Percentiles rank a stretch among this genome's conserved stretches.
Conservation (phyloP, 352 stramenopile genomes). For the Pythium monospermum region DNA sequence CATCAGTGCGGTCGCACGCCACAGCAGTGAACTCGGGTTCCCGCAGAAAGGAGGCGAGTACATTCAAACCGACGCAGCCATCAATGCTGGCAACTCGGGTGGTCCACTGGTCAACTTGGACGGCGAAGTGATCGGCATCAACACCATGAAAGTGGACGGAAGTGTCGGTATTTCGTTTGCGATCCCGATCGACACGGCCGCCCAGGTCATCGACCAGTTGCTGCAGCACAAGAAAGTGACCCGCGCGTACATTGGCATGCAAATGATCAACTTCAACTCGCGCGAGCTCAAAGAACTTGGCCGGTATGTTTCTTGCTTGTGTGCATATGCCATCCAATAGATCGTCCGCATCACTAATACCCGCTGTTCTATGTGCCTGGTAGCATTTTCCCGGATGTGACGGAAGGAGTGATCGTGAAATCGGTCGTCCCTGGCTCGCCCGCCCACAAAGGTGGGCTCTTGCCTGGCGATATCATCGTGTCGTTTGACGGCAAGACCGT, state of each 20-base stretch:
- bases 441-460: constrained; percentile 67
- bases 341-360: too few relatives aligned
- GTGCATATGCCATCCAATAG: too few relatives aligned
- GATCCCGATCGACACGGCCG: constrained; percentile 90
- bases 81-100: constrained; percentile 91
- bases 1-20: constrained; percentile 84
- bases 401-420: constrained; percentile 81
- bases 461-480: constrained; percentile 73
- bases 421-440: constrained; percentile 71
- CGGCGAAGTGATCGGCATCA: constrained; percentile 92
- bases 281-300: constrained; percentile 59
- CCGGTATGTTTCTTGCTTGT: constrained; percentile 25
- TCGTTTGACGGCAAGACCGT: constrained; percentile 70
- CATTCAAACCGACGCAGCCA: constrained; percentile 93
- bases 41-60: constrained; percentile 80
- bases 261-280: constrained; percentile 86
- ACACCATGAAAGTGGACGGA: constrained; percentile 91
- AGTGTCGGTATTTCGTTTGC: constrained; percentile 90
- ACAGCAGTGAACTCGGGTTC: constrained; percentile 87
- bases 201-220: constrained; percentile 87
- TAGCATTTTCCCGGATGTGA: constrained; percentile 66
- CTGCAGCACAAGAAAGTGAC: constrained; percentile 84
- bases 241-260: constrained; percentile 89
- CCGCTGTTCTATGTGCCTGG: too few relatives aligned
- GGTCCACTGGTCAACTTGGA: constrained; percentile 92